Evolutionary conservation across 192 early-diverging fungal species (phyloP).

Genomic region (Mortierella alpina): DNA sequence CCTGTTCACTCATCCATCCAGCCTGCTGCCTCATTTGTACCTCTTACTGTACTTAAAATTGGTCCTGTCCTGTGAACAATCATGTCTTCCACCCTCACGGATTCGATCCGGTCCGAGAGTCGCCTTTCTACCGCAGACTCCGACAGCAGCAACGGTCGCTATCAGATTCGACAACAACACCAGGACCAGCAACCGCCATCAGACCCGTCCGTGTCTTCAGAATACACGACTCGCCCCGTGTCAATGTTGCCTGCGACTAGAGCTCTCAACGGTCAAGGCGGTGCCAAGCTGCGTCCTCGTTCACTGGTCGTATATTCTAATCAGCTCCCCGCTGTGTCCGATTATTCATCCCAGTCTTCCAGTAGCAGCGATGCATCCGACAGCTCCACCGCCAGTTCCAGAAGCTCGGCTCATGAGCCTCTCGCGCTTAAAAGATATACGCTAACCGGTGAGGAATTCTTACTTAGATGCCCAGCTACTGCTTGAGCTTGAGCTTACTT

Average conservation of each 20-base stretch:
- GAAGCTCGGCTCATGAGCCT: slow-evolving; percentile 14
- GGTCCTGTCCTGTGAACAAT: background rate
- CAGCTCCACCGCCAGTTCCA: slow-evolving; percentile 14
- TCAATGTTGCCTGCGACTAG: too few species aligned
- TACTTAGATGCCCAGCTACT: background rate
- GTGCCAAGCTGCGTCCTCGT: background rate
- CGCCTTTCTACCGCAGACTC: slow-evolving; percentile 27
- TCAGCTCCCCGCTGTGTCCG: slow-evolving; percentile 7
- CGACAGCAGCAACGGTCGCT: slow-evolving; percentile 27
- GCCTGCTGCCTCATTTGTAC: background rate
- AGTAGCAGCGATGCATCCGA: background rate
- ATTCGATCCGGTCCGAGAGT: slow-evolving; percentile 12
- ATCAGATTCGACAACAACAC: slow-evolving; percentile 24
- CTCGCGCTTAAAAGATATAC: slow-evolving; percentile 7
- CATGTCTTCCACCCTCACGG: slow-evolving; percentile 4
- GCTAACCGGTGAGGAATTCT: slow-evolving; percentile 8
- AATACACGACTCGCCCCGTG: background rate
- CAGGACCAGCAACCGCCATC: background rate
- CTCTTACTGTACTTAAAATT: background rate
- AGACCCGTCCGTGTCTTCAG: background rate
- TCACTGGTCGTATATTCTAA: slow-evolving; percentile 14
- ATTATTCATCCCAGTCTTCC: slow-evolving; percentile 9
- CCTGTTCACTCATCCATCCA: too few species aligned
- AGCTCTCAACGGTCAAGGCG: background rate
- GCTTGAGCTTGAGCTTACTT: background rate